Percentiles rank a stretch among this genome's conserved stretches.
Conservation (phyloP, 2,329 filamentous ascomycete genomes). For the Colletotrichum kahawae region DNA sequence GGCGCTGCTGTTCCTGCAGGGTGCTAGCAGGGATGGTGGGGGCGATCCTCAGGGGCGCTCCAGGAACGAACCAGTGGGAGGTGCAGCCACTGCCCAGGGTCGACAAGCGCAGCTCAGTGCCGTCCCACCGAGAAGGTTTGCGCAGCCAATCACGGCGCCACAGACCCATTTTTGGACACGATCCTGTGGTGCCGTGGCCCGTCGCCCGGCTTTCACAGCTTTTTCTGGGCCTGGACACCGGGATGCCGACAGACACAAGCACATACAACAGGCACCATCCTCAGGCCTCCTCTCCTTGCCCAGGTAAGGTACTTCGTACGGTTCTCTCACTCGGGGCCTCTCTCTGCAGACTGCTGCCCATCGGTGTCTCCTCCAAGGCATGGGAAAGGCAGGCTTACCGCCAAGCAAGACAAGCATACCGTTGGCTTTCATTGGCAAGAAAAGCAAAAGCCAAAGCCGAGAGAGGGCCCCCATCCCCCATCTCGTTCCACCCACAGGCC, state of each 20-base stretch:
- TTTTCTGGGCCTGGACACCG: neutral
- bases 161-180: conserved; percentile 15
- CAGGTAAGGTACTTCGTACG: no score
- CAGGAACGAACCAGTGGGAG: conserved; percentile 21
- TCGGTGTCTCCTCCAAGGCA: neutral
- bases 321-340: neutral
- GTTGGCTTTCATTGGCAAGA: neutral
- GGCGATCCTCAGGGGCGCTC: conserved; percentile 16
- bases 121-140: conserved; percentile 2
- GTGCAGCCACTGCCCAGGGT: conserved; percentile 4
- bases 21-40: conserved; percentile 11
- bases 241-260: neutral
- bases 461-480: conserved; percentile 1
- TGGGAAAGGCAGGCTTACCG: neutral
- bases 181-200: neutral
- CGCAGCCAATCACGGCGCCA: neutral
- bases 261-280: neutral
- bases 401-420: neutral
- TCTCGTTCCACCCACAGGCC: neutral
- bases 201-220: neutral
- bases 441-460: neutral
- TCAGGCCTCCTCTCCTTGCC: neutral
- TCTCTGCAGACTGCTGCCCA: neutral
- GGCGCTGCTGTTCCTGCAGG: conserved; percentile 21
- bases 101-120: conserved; percentile 3